These are phyloP conservation scores for Wallemia ichthyophaga DNA, from an alignment of 1,284 basidiomycete species.

Conservation along the genomic window DNA sequence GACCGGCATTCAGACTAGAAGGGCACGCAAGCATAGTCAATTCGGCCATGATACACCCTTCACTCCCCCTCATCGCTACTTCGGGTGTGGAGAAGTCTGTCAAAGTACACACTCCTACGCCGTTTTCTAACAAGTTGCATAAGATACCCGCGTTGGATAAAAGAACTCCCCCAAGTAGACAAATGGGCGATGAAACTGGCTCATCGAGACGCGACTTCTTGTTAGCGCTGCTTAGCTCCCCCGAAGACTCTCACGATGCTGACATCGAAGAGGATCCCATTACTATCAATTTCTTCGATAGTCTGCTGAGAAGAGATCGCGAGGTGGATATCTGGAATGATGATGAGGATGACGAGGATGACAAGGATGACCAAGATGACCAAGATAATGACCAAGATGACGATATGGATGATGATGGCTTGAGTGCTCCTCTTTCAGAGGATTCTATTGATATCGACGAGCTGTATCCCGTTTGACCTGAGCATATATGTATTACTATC, in stretches of 20 bases:
- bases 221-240: not conserved
- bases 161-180: not conserved
- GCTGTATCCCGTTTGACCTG: not conserved
- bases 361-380: not conserved
- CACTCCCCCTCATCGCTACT: not conserved
- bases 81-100: not conserved
- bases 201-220: not conserved
- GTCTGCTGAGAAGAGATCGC: not conserved
- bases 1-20: conserved; percentile 1
- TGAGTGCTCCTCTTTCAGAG: not conserved
- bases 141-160: too few relatives aligned
- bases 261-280: not conserved
- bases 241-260: not conserved
- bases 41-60: not conserved
- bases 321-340: not conserved
- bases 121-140: not conserved
- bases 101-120: not conserved
- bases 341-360: not conserved
- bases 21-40: not conserved
- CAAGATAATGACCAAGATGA: not conserved
- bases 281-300: not conserved
- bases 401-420: not conserved
- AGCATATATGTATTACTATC: too few relatives aligned
- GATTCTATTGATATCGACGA: not conserved
- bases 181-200: not conserved